A percentile compares a stretch with the other conserved stretches of the same genome.
Evolutionary conservation across 1,139 yeast genomes (phyloP).

Genomic region (Diutina mesorugosa): DNA sequence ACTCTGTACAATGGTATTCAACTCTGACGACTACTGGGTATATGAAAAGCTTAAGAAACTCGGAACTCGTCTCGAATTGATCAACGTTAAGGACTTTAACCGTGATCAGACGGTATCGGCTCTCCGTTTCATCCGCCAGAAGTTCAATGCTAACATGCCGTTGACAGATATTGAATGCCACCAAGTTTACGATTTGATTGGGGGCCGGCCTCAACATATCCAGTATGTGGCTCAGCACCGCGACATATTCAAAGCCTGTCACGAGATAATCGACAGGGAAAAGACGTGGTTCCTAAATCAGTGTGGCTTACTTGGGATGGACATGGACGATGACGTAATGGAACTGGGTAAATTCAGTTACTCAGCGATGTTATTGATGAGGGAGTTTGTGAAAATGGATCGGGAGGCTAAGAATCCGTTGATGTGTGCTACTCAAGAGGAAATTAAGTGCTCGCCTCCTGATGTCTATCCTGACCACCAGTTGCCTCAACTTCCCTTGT

Average conservation of each 20-base stretch:
- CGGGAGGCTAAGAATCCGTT: conserved; percentile 12
- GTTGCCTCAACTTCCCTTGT: conserved; percentile 63
- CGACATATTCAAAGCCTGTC: conserved; percentile 53
- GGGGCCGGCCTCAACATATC: conserved; percentile 78
- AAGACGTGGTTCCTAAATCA: conserved; percentile 80
- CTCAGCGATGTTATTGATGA: conserved; percentile 66
- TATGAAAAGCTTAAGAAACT: conserved; percentile 63
- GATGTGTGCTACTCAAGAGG: neutral
- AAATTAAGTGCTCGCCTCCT: neutral
- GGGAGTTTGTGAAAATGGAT: conserved; percentile 63
- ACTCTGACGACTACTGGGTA: conserved; percentile 81
- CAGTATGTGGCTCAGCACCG: conserved; percentile 59
- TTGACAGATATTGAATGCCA: conserved; percentile 19
- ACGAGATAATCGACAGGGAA: conserved; percentile 62
- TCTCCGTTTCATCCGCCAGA: conserved; percentile 37
- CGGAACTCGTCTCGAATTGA: conserved; percentile 64
- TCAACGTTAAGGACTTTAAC: conserved; percentile 57
- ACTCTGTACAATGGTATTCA: conserved; percentile 61
- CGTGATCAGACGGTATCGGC: conserved; percentile 46
- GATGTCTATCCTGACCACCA: conserved; percentile 27
- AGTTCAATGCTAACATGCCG: conserved; percentile 22
- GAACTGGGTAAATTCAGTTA: conserved; percentile 71
- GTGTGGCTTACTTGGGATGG: conserved; percentile 64
- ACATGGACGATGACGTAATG: conserved; percentile 86
- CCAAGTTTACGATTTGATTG: conserved; percentile 55